Percentiles rank a stretch among this genome's conserved stretches.
Conservation (phyloP, 768 basidiomycete species). For the Lepiota brunneoincarnata region DNA sequence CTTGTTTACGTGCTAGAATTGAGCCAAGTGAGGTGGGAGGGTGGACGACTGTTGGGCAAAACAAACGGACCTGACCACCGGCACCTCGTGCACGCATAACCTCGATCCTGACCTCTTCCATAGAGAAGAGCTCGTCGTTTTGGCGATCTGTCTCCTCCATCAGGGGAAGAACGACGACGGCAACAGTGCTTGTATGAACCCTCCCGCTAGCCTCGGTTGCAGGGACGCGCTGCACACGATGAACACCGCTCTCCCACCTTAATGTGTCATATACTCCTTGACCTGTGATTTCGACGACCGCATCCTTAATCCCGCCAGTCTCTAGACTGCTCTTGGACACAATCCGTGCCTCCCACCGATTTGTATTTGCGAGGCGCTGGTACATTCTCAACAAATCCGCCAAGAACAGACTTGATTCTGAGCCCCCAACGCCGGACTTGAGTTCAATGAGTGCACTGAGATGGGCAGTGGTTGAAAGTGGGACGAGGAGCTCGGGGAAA, state of each 20-base stretch:
- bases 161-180: slow-evolving; percentile 83
- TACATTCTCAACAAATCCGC: slow-evolving; percentile 83
- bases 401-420: slow-evolving; percentile 82
- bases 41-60: not conserved
- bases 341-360: slow-evolving; percentile 58
- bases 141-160: slow-evolving; percentile 59
- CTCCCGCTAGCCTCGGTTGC: slow-evolving; percentile 86
- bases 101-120: slow-evolving; percentile 87
- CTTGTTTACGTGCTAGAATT: slow-evolving; percentile 87
- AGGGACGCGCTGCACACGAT: slow-evolving; percentile 93
- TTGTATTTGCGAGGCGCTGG: slow-evolving; percentile 53
- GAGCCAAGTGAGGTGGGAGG: not conserved
- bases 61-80: slow-evolving; percentile 76
- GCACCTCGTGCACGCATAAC: slow-evolving; percentile 98
- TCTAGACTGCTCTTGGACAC: slow-evolving; percentile 59
- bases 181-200: slow-evolving; percentile 89
- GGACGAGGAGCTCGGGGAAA: slow-evolving; percentile 74
- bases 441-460: slow-evolving; percentile 85
- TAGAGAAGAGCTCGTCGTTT: slow-evolving; percentile 65
- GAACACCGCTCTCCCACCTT: slow-evolving; percentile 92
- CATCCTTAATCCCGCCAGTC: slow-evolving; percentile 72
- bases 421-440: slow-evolving; percentile 91
- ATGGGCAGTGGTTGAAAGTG: slow-evolving; percentile 59
- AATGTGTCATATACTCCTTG: slow-evolving; percentile 75
- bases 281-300: slow-evolving; percentile 76